phyloP scores from a whole-genome alignment of 1,284 basidiomycete genomes.

The Neolentinus lepideus region DNA sequence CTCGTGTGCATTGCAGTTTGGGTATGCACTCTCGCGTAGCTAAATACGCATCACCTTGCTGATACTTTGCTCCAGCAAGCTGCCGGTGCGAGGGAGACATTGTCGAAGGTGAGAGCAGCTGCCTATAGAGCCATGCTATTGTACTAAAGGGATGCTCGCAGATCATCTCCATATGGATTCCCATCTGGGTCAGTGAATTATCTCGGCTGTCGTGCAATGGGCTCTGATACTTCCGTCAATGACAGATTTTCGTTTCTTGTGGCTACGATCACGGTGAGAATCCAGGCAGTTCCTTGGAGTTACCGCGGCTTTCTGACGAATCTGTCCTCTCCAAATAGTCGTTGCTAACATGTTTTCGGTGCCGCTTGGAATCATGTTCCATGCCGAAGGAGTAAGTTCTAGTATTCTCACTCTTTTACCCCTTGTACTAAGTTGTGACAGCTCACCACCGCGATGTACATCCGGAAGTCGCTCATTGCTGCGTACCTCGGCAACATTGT shows the following conservation, averaged over 20 bases:
- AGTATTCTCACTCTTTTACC: neutral
- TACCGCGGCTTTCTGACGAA: neutral
- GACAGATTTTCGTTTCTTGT: constrained; percentile 62
- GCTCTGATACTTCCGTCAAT: neutral
- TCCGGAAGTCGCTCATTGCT: constrained; percentile 68
- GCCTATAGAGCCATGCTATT: constrained; percentile 1
- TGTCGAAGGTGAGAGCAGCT: constrained; percentile 48
- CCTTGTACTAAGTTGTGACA: constrained; percentile 17
- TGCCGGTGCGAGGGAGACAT: constrained; percentile 60
- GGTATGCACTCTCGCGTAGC: constrained; percentile 32
- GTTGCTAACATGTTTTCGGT: constrained; percentile 73
- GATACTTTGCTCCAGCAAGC: constrained; percentile 45
- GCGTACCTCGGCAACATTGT: constrained; percentile 64
- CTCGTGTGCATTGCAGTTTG: constrained; percentile 74
- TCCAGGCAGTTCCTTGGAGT: neutral
- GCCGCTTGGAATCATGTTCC: constrained; percentile 67
- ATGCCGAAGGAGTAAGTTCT: constrained; percentile 42
- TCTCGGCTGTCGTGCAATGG: neutral
- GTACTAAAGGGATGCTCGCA: constrained; percentile 13
- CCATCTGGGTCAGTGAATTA: constrained; percentile 54
- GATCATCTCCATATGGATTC: constrained; percentile 68
- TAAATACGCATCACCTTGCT: neutral
- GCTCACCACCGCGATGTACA: constrained; percentile 54
- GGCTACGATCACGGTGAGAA: constrained; percentile 64
- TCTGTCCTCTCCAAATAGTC: constrained; percentile 25